Evolutionary conservation across 345 rosid genomes (phyloP).

Genomic region (Eucalyptus polyanthemos): DNA sequence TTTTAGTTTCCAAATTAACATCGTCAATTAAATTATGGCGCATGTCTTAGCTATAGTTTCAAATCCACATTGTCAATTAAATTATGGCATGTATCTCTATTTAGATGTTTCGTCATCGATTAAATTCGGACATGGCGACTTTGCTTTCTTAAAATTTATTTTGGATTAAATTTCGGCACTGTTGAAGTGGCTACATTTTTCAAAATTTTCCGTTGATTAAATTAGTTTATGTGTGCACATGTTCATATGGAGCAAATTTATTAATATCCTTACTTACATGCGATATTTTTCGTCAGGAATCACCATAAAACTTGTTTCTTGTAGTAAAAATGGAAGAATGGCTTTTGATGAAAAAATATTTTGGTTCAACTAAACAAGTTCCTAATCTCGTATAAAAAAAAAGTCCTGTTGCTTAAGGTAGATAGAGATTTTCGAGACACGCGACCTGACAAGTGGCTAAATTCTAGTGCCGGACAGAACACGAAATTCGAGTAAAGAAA

Average conservation of each 20-base stretch:
- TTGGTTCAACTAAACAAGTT: neutral
- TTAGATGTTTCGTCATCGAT: no score
- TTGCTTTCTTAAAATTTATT: no score
- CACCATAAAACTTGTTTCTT: no score
- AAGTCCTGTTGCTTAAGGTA: neutral
- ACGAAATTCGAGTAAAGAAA: neutral
- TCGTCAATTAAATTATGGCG: rapidly evolving
- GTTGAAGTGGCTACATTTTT: no score
- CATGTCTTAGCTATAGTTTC: rapidly evolving
- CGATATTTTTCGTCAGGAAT: neutral
- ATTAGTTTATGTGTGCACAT: neutral
- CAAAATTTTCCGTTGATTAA: rapidly evolving
- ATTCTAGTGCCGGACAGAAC: neutral
- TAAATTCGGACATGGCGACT: no score
- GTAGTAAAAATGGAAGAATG: no score
- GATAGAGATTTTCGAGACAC: neutral
- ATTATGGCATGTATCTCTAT: no score
- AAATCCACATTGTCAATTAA: no score
- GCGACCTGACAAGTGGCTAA: neutral
- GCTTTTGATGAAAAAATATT: no score
- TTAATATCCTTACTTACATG: neutral
- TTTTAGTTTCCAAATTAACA: no score
- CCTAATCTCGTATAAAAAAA: neutral
- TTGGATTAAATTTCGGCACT: no score
- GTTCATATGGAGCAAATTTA: neutral